Conservation (phyloP, 768 basidiomycete species). For the Thelephora ganbajun region DNA sequence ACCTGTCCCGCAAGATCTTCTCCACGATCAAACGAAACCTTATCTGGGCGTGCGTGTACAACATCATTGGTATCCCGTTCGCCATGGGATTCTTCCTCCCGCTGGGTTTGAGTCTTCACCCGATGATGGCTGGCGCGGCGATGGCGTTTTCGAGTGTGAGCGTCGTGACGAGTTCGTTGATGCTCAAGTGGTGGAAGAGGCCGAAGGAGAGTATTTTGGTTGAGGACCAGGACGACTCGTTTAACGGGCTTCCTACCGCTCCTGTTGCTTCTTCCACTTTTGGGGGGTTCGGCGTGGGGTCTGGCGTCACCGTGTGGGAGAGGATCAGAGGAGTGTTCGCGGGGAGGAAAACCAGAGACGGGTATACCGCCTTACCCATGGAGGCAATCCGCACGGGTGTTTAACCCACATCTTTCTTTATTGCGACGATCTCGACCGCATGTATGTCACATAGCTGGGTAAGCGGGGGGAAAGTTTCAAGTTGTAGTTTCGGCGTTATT, state of each 20-base stretch:
- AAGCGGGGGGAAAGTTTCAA: too few species aligned
- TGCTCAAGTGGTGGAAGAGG: slow-evolving; percentile 73
- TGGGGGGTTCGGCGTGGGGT: too few species aligned
- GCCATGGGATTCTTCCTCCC: slow-evolving; percentile 97
- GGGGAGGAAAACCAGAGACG: too few species aligned
- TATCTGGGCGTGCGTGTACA: slow-evolving; percentile 93
- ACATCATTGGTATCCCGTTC: slow-evolving; percentile 84
- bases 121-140: slow-evolving; percentile 96
- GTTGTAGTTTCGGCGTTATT: too few species aligned
- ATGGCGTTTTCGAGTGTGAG: slow-evolving; percentile 98
- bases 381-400: too few species aligned
- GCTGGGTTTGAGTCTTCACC: slow-evolving; percentile 83
- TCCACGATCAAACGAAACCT: slow-evolving; percentile 85
- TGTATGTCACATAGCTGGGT: too few species aligned
- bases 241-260: background rate
- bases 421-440: too few species aligned
- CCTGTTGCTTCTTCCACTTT: too few species aligned
- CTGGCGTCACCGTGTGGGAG: too few species aligned
- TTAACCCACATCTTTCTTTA: too few species aligned
- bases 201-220: slow-evolving; percentile 58
- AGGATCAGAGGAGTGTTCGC: too few species aligned
- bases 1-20: slow-evolving; percentile 84
- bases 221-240: slow-evolving; percentile 26
- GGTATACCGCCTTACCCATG: too few species aligned
- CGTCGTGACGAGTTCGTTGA: slow-evolving; percentile 82